Base-by-base conservation (phyloP, 108 stramenopile species). In the Conticribra guillardii region DNA sequence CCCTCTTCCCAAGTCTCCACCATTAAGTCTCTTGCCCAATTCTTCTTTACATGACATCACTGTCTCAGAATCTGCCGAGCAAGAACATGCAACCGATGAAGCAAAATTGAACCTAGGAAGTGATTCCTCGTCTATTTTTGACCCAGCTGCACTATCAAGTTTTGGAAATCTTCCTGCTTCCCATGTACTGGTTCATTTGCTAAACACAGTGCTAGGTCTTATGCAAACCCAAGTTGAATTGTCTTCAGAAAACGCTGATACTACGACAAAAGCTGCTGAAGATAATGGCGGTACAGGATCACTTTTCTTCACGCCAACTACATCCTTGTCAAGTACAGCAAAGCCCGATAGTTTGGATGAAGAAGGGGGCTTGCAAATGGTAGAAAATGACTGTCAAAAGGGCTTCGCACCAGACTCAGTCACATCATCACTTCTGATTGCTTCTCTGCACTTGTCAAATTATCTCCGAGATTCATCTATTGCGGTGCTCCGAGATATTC, bases 91-190 rank as follows among this genome's bases (percentile, higher is more conserved):
- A 24, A 18, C 16, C 26, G 47, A 48, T 15, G 28, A 26, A 48
- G 61, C 24, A 32, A 69, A 69, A 48, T 58, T 21, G 34, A 55
- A n/a, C n/a, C n/a, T n/a, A n/a, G 52, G 68, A 52, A 44, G 22
- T 19, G 73, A 74, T 5, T 21, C 41, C 14, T 76, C 73, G n/a
- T 57, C 70, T 1, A 74, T 75, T 22, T 82, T 88, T 58, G 88
- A 92, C 34, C 88, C 91, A 14, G 51, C 87, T 18, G 71, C 84
- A 4, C 48, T 89, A 19, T 71, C 78, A 18, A 63, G 46, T 15
- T 93, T 90, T 80, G 89, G 87, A 30, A 69, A 82, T 19, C 31
- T 93, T 28, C 92, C 92, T 29, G 64, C 87, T n/a, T 67, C 88
- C 9, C 60, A 79, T 69, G 89, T 86, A 26, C 49, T 93, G 46